Base-by-base conservation (phyloP, 495 filamentous ascomycete species). In the Aspergillus bridgeri region DNA sequence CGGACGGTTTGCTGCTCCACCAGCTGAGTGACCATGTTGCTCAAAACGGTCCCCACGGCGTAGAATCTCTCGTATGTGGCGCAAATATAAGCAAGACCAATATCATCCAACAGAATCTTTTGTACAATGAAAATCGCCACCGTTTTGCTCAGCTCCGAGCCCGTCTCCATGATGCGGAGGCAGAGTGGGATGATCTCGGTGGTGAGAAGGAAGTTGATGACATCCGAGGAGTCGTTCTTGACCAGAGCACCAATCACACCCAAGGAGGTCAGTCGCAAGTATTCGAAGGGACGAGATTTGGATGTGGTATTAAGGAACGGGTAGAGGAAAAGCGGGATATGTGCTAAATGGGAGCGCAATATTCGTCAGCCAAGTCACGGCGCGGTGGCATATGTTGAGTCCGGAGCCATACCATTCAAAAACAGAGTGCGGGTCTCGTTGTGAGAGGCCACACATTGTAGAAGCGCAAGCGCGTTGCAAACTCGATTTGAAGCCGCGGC, bases 101-200 rank as follows among this genome's bases (percentile, higher is more conserved):
- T 90, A 63, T 99, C 94, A 68, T 99, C 94, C 4, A 99, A 81
- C 42, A 99, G 76, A 33, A 99, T 99, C 76, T 99, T 99, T 77
- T 99, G 94, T n/a, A 99, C 94, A 65, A 99, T 99, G 77, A 99
- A 99, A 60, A 99, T 99, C 38, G 94, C 94, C 8, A 99, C 94
- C 1, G 94, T 99, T 78, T 98, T 99, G 80, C 92, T 96, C 46
- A 99, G 79, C 69, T 99, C 94, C 0, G 94, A 98, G 29, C 95
- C 95, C 0, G 94, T 99, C 78, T 99, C 94, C 94, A 99, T 99
- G 67, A 99, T 98, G 29, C 94, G 86, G 23, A 99, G 89, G 69
- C 94, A 99, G 3, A 99, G 83, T 6, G 94, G 94, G 54, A 99
- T 99, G 63, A 99, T 99, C 73, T 99, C 94, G 27, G 94, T 99